Conservation (phyloP, 139 green algal genomes). For the Coelastrella sp. region DNA sequence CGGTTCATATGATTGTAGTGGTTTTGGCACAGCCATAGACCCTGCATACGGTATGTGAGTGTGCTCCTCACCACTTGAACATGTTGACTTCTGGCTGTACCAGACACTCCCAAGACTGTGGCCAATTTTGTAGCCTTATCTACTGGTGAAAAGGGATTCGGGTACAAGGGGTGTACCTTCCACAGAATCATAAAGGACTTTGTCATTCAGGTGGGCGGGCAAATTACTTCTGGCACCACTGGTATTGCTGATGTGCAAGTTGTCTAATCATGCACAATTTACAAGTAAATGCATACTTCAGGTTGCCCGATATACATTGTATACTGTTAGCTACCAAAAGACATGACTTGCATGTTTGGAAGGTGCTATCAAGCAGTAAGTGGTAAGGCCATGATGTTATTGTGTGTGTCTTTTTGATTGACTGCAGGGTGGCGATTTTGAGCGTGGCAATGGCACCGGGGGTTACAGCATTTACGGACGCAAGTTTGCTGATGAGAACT, state of each 20-base stretch:
- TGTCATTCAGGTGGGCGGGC: conserved; percentile 52
- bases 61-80: background rate
- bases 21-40: no score
- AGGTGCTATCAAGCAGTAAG: no score
- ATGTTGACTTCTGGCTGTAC: background rate
- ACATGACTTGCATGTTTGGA: no score
- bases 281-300: no score
- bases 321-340: no score
- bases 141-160: conserved; percentile 75
- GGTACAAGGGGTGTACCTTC: conserved; percentile 71
- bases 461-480: conserved; percentile 75
- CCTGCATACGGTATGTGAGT: no score
- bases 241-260: no score
- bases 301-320: no score
- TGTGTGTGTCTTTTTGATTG: background rate
- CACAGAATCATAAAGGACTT: conserved; percentile 60
- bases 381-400: no score
- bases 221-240: no score
- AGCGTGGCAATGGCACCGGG: conserved; percentile 65
- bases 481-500: conserved; percentile 82
- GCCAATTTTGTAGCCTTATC: conserved; percentile 73
- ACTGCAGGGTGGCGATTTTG: conserved; percentile 63
- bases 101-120: conserved; percentile 72
- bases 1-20: no score
- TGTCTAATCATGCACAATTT: no score